These are phyloP conservation scores for Piromyces finnis DNA, from an alignment of 192 early-diverging fungal genomes.

Conservation along the genomic window DNA sequence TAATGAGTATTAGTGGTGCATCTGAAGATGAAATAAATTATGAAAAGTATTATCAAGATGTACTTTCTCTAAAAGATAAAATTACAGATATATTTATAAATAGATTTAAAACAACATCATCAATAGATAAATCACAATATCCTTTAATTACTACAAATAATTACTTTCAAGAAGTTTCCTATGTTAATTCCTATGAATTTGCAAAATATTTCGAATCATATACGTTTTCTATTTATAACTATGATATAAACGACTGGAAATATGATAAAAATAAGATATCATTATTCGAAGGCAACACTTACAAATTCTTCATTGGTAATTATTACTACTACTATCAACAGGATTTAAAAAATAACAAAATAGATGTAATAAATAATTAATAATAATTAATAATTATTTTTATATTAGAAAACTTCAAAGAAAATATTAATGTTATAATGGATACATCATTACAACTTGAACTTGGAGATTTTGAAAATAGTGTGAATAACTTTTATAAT, in stretches of 20 bases:
- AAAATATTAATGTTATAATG: background rate
- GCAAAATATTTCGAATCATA: background rate
- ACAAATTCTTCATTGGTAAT: background rate
- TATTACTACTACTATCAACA: too few species aligned
- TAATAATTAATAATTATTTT: too few species aligned
- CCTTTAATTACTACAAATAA: background rate
- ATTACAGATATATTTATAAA: background rate
- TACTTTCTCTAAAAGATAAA: background rate
- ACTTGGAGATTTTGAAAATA: background rate
- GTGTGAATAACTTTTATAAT: background rate
- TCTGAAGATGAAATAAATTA: background rate
- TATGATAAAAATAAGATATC: background rate
- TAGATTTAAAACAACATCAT: background rate
- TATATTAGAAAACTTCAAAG: background rate
- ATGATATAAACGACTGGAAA: background rate
- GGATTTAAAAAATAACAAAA: too few species aligned
- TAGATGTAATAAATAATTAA: too few species aligned
- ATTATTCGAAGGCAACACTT: background rate
- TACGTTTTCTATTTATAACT: background rate
- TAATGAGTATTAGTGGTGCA: background rate
- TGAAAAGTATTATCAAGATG: background rate
- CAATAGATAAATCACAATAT: background rate
- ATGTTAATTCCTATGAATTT: background rate
- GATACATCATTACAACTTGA: background rate
- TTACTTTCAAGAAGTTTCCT: background rate